Conservation (phyloP, 2,329 filamentous ascomycete genomes). For the Sclerotinia subarctica region DNA sequence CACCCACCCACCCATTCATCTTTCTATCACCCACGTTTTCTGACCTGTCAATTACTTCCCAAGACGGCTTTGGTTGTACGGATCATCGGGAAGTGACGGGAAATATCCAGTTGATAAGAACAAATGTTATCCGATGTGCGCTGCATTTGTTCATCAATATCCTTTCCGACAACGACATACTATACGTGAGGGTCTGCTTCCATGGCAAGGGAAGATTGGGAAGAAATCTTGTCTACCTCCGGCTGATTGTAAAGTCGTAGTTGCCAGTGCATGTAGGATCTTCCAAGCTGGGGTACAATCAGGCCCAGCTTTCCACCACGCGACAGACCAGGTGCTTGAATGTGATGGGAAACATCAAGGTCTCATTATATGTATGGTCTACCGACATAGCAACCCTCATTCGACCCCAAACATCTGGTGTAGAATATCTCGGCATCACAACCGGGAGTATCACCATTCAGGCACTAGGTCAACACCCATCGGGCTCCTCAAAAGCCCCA, state of each 20-base stretch:
- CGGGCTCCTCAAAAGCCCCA: no score
- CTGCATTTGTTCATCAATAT: not conserved
- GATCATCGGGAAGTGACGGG: not conserved
- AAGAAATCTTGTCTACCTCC: not conserved
- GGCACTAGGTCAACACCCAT: no score
- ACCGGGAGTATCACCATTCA: no score
- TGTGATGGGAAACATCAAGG: not conserved
- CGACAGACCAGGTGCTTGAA: not conserved
- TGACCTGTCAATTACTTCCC: not conserved
- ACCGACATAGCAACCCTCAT: not conserved
- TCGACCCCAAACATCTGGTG: not conserved
- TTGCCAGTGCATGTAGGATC: not conserved
- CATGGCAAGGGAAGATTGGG: not conserved
- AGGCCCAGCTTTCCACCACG: not conserved
- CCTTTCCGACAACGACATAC: no score
- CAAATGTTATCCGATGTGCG: not conserved
- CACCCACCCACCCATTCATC: not conserved
- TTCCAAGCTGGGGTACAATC: not conserved
- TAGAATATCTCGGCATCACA: no score
- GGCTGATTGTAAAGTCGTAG: not conserved
- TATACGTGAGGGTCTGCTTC: not conserved
- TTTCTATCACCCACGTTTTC: not conserved
- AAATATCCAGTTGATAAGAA: constrained; percentile 2
- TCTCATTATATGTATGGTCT: not conserved
- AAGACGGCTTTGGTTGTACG: not conserved